Percentiles rank a stretch among this genome's conserved stretches.
Evolutionary conservation across 2,329 filamentous ascomycete species (phyloP).

Genomic region (Sclerotinia glacialis): DNA sequence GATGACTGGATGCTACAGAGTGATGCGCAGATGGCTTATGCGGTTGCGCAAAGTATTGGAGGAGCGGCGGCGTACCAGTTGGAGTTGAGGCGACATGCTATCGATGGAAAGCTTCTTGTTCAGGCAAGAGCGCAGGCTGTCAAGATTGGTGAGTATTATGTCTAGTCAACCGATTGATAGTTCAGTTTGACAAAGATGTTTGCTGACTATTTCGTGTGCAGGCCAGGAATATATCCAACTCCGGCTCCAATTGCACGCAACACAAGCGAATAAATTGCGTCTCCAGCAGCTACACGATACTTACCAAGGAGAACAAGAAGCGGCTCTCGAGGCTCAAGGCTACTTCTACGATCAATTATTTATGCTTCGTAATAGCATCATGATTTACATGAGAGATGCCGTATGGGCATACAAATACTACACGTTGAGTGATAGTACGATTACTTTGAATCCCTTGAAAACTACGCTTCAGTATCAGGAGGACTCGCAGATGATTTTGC

Average conservation of each 20-base stretch:
- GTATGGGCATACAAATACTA: constrained; percentile 11
- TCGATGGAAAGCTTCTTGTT: constrained; percentile 8
- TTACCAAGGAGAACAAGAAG: not conserved
- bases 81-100: constrained; percentile 8
- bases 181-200: not conserved
- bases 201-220: not conserved
- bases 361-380: constrained; percentile 7
- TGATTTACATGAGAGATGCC: constrained; percentile 6
- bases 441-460: not conserved
- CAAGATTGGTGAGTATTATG: not conserved
- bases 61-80: not conserved
- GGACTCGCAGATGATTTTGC: constrained; percentile 1
- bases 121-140: constrained; percentile 6
- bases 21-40: constrained; percentile 2
- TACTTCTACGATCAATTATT: not conserved
- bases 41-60: not conserved
- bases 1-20: constrained; percentile 4
- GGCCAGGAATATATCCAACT: not conserved
- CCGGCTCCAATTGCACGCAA: not conserved
- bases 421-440: not conserved
- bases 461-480: not conserved
- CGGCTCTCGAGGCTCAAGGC: not conserved
- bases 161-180: not conserved
- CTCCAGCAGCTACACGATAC: not conserved
- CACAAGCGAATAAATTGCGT: not conserved